phyloP scores from a whole-genome alignment of 352 stramenopile genomes.

The Globisporangium uncinulatum region DNA sequence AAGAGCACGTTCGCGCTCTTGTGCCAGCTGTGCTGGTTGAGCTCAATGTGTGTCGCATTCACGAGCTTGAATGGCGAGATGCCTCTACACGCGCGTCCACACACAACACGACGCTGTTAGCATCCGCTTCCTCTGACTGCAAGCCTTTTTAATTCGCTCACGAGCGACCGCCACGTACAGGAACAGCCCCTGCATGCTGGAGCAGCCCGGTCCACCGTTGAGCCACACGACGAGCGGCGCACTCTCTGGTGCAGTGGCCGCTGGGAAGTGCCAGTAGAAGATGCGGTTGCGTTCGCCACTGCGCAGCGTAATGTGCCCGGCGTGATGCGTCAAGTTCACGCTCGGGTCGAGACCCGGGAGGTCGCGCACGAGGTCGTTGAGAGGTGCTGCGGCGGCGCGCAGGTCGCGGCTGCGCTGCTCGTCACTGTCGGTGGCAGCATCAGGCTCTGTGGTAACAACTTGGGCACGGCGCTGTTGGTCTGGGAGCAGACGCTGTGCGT shows the following conservation, averaged over 20 bases:
- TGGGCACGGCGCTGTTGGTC: neutral
- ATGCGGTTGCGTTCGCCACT: constrained; percentile 43
- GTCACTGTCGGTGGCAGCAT: constrained; percentile 5
- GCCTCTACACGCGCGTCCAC: constrained; percentile 19
- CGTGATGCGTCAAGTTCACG: constrained; percentile 58
- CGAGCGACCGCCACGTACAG: constrained; percentile 23
- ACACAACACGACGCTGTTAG: neutral
- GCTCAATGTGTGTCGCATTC: constrained; percentile 37
- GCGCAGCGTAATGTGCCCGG: constrained; percentile 49
- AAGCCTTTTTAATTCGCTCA: too few species aligned
- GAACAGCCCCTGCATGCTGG: constrained; percentile 76
- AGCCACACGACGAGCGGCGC: constrained; percentile 72
- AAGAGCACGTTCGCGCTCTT: constrained; percentile 76
- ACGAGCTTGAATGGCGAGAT: constrained; percentile 68
- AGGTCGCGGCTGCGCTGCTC: neutral
- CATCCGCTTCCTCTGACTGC: neutral
- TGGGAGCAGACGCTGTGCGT: neutral
- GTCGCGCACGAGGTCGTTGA: constrained; percentile 35
- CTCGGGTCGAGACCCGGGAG: constrained; percentile 49
- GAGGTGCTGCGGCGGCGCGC: neutral
- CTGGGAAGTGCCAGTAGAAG: constrained; percentile 82
- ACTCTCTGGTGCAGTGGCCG: constrained; percentile 32
- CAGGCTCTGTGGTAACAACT: too few species aligned
- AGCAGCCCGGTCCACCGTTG: constrained; percentile 78
- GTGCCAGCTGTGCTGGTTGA: constrained; percentile 77